These are phyloP conservation scores for Tricholoma sp. DNA, from an alignment of 768 basidiomycete genomes.

Conservation along the genomic window DNA sequence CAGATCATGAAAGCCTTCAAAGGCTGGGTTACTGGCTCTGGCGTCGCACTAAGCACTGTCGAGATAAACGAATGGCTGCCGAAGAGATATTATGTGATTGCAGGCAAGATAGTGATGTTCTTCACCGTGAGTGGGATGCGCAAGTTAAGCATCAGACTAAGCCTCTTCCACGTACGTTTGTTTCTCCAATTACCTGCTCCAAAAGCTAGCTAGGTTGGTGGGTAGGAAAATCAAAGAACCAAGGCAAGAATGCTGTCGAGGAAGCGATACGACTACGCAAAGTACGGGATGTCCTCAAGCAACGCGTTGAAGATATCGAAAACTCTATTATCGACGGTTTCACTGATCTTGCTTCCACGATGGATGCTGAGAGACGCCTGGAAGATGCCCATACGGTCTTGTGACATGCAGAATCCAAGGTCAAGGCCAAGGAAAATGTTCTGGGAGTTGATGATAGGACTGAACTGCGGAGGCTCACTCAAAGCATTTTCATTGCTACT, in stretches of 20 bases:
- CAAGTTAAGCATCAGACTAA: constrained; percentile 8
- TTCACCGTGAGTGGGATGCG: constrained; percentile 12
- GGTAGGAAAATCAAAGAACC: constrained; percentile 5
- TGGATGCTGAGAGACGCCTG: background rate
- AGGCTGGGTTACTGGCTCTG: constrained; percentile 1
- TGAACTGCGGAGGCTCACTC: background rate
- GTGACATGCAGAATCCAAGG: background rate
- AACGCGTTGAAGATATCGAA: background rate
- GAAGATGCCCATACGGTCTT: background rate
- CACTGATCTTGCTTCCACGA: background rate
- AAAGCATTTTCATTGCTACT: too few relatives aligned
- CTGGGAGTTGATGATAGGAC: background rate
- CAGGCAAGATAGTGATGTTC: background rate
- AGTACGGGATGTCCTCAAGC: background rate
- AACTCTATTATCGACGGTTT: background rate
- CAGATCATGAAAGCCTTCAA: constrained; percentile 12
- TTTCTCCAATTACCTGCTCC: background rate
- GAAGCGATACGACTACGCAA: background rate
- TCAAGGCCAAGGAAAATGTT: background rate
- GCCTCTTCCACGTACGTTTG: background rate
- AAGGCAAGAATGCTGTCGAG: background rate
- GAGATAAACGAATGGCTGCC: background rate
- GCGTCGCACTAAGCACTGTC: background rate
- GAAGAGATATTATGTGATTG: background rate
- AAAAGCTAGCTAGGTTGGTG: constrained; percentile 5